Evolutionary conservation across 2,329 filamentous ascomycete species (phyloP), one percentile per base, ranked within the genome.

Genomic region (Venturiaceae sp.): DNA sequence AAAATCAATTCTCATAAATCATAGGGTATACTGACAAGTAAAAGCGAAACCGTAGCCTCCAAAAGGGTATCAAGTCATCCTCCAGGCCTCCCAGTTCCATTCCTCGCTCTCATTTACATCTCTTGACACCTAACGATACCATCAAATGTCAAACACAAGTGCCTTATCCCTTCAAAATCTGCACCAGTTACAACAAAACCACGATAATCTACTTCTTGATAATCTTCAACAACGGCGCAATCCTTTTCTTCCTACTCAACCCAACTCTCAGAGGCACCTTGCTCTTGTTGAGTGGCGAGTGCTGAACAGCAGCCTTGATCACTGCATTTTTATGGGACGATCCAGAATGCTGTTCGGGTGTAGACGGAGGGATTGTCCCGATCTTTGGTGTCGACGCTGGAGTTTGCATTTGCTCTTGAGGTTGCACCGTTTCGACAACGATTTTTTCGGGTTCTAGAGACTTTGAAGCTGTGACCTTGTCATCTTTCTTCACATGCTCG

Each of bases 181-280:
- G 37, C 37, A 7, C 21, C 37, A n/a, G 16, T 39, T 13, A 30
- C 16, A 23, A 28, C 16, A 55, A 9, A 5, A 4, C 16, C 16
- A 46, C 26, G 14, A 9, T 8, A 11, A 32, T n/a, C 34, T 34
- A 79, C 65, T 78, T 79, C 66, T 70, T 74, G 52, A 79, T 68
- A 2, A 68, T 68, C 60, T 75, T 77, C 56, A 80, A 66, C 47
- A 80, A 64, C 8, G 77, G 76, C 44, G 77, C 70, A 56, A 80
- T 78, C 57, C 75, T 72, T 23, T 72, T 73, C 44, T 73, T 71
- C 66, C 74, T 76, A 65, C 77, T 80, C 37, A 80, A 66, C 2
- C 77, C 77, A 44, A 80, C 77, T 26, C 77, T 68, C 53, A 77
- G 76, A 1, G 67, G 64, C 23, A 73, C 68, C 62, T 77, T 77